A percentile compares a stretch with the other conserved stretches of the same genome.
phyloP scores from a whole-genome alignment of 2,329 filamentous ascomycete genomes.

The Alternaria tenuissima region DNA sequence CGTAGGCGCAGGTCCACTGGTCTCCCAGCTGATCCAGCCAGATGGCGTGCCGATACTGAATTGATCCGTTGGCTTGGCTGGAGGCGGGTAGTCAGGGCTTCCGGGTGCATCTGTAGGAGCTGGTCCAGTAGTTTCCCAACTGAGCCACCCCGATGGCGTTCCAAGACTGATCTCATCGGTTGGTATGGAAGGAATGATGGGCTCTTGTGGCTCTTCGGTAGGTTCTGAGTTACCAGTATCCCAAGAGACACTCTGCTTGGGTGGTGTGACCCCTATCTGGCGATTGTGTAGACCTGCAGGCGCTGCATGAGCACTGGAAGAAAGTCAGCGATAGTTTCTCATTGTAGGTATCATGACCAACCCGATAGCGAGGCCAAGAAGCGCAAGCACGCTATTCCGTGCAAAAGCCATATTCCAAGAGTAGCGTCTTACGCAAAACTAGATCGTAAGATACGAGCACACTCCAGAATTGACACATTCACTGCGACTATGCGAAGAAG shows the following conservation, averaged over 20 bases:
- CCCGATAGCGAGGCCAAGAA: constrained; percentile 40
- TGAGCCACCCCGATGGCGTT: constrained; percentile 16
- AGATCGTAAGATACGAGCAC: constrained; percentile 9
- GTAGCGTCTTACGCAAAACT: constrained; percentile 1
- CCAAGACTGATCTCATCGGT: constrained; percentile 19
- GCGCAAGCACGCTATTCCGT: constrained; percentile 32
- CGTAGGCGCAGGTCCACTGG: constrained; percentile 7
- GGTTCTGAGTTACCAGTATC: constrained; percentile 20
- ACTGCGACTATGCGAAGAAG: constrained; percentile 18
- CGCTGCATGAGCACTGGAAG: constrained; percentile 28
- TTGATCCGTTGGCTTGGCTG: constrained; percentile 22
- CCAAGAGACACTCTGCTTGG: constrained; percentile 29
- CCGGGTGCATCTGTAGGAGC: constrained; percentile 12
- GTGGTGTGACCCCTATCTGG: constrained; percentile 27
- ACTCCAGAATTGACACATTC: constrained; percentile 14
- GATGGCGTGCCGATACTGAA: constrained; percentile 27
- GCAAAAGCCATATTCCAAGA: constrained; percentile 34
- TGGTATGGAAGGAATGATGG: constrained; percentile 16
- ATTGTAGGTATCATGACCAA: constrained; percentile 14
- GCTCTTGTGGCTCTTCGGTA: constrained; percentile 19
- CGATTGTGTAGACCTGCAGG: constrained; percentile 29
- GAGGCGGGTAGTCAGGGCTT: constrained; percentile 15
- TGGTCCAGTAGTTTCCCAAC: constrained; percentile 16
- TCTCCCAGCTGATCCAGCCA: constrained; percentile 27
- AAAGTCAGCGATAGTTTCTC: constrained; percentile 10